Base-by-base conservation (phyloP, 2,329 filamentous ascomycete genomes). In the Furcasterigmium furcatum region DNA sequence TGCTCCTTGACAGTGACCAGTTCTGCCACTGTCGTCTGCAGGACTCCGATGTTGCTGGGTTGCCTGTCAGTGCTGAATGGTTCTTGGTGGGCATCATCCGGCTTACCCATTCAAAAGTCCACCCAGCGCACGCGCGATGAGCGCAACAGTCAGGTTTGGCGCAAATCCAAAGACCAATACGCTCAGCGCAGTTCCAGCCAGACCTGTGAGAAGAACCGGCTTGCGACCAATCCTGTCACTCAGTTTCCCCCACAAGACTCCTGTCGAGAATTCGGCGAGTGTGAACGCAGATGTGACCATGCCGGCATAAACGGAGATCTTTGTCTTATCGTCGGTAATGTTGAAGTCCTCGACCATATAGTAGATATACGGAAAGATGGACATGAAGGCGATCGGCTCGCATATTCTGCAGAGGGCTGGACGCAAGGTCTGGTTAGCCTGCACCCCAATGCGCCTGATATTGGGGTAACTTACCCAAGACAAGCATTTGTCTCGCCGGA, bases 311-410 rank as follows among this genome's bases (percentile, higher is more conserved):
- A 96, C 82, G 13, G 91, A 88, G 55, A 96, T 95, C 62, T 87
- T 83, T 57, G 79, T 84, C 52, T 87, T 75, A 61, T 91, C 83
- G 39, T 88, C 76, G 51, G 91, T 88, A 62, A 96, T 85, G 59
- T 88, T 76, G 68, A 97, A 97, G 50, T 91, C 90, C 58, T 91
- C 78, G 56, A 97, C 87, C 94, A 99, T 97, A 73, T 88, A 92
- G 73, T 96, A 97, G 57, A 95, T 91, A 67, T 97, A 99, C 2
- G 94, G 94, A 64, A 99, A 97, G 57, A 97, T 96, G 44, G 91
- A 96, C 90, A 96, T 97, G 76, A 99, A 97, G 6, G 94, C 94
- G 66, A 99, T 97, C 43, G 94, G 94, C 65, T 99, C 94, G 75
- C 91, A 96, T 73, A 99, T 92, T 61, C 94, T 86, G 70, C 91